Conservation (phyloP, 352 stramenopile genomes). For the Phytophthora macrochlamydospora region DNA sequence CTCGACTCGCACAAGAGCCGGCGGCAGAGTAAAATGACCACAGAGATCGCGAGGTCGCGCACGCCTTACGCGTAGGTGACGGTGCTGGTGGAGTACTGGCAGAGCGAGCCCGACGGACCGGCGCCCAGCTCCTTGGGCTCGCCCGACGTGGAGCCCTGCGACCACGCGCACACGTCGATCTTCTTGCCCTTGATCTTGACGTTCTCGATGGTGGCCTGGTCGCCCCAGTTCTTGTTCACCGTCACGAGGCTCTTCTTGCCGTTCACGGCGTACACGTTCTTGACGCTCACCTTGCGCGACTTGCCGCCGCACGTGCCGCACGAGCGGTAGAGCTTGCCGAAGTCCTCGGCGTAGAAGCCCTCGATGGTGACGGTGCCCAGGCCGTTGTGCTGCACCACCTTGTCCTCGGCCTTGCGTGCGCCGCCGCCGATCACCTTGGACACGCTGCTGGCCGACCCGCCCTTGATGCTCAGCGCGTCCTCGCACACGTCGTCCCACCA, state of each 20-base stretch:
- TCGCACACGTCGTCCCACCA: slow-evolving; percentile 5
- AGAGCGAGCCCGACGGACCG: slow-evolving; percentile 1
- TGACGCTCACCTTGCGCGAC: slow-evolving; percentile 2
- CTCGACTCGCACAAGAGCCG: too few relatives aligned
- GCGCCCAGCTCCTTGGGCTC: slow-evolving; percentile 4
- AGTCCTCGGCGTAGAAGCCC: slow-evolving; percentile 5
- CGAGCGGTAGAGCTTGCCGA: slow-evolving; percentile 2
- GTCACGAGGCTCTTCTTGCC: slow-evolving; percentile 5
- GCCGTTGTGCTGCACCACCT: slow-evolving; percentile 4
- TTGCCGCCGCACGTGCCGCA: slow-evolving; percentile 3
- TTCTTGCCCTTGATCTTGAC: slow-evolving; percentile 2
- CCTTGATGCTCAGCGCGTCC: slow-evolving; percentile 4
- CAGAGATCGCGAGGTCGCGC: background rate
- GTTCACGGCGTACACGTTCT: slow-evolving; percentile 6
- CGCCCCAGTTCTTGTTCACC: slow-evolving; percentile 5
- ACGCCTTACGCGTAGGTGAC: background rate
- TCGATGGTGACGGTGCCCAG: slow-evolving; percentile 1
- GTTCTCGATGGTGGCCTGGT: slow-evolving; percentile 3
- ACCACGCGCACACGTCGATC: slow-evolving; percentile 2
- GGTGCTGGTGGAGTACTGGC: slow-evolving; percentile 4
- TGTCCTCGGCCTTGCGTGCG: background rate
- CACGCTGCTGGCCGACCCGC: slow-evolving; percentile 2
- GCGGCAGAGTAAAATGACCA: too few relatives aligned
- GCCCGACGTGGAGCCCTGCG: slow-evolving; percentile 2
- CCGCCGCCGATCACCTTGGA: slow-evolving; percentile 2